Conservation (phyloP, 225 moss, liverwort and hornwort genomes). For the Antitrichia curtipendula region DNA sequence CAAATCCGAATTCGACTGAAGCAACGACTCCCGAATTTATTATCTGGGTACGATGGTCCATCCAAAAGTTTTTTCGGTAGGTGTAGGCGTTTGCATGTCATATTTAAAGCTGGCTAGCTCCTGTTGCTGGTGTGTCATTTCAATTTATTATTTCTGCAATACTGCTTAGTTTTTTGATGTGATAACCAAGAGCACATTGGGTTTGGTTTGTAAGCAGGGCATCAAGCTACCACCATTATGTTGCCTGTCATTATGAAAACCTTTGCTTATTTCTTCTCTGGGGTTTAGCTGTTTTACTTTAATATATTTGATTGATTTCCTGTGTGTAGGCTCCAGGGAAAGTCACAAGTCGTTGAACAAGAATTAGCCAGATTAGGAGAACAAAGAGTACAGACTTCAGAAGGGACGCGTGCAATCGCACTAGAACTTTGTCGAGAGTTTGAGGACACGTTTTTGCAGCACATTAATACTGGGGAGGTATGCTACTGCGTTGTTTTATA, state of each 20-base stretch:
- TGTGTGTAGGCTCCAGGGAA: constrained; percentile 75
- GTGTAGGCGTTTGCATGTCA: neutral
- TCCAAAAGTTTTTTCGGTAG: neutral
- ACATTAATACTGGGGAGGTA: constrained; percentile 91
- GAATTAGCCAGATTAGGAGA: constrained; percentile 94
- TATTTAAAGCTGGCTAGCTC: neutral
- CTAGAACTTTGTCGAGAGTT: constrained; percentile 96
- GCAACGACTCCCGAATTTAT: constrained; percentile 71
- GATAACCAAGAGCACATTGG: neutral
- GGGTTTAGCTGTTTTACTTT: neutral
- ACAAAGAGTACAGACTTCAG: constrained; percentile 84
- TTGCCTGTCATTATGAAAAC: neutral
- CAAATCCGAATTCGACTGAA: constrained; percentile 85
- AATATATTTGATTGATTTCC: neutral
- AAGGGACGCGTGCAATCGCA: constrained; percentile 96
- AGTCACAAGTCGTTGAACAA: constrained; percentile 83
- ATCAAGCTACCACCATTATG: neutral
- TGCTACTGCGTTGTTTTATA: neutral
- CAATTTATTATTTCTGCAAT: neutral
- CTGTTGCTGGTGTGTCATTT: neutral
- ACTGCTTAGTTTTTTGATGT: neutral
- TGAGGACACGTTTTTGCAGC: constrained; percentile 87
- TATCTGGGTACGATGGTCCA: constrained; percentile 60
- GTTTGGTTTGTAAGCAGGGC: neutral
- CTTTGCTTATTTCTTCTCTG: neutral